Percentiles rank a stretch among this genome's conserved stretches.
Evolutionary conservation across 257 asterid genomes (phyloP).

Genomic region (Nicotiana knightiana): DNA sequence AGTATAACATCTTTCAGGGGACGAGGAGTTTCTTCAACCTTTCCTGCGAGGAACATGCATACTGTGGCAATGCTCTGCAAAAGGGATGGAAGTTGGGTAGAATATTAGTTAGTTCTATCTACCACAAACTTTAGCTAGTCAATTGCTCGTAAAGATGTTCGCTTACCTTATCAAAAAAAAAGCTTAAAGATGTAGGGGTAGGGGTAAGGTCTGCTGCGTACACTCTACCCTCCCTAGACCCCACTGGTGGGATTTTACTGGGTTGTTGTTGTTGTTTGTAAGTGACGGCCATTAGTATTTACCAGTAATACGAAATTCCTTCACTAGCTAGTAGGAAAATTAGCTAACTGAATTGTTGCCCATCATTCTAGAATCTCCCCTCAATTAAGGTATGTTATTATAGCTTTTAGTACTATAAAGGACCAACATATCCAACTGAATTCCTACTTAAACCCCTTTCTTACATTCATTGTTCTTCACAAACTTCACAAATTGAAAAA

Average conservation of each 20-base stretch:
- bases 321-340: not conserved
- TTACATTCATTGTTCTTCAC: not conserved
- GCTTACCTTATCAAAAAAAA: no score
- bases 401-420: not conserved
- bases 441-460: no score
- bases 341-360: not conserved
- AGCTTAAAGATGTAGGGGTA: not conserved
- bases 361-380: not conserved
- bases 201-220: no score
- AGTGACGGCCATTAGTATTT: not conserved
- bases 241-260: no score
- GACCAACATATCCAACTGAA: not conserved
- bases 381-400: not conserved
- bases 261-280: not conserved
- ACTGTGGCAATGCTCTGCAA: conserved; percentile 85
- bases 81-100: conserved; percentile 13
- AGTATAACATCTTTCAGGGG: conserved; percentile 86
- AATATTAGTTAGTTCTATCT: not conserved
- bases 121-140: conserved; percentile 5
- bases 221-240: no score
- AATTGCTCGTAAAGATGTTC: not conserved
- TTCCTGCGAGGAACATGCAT: conserved; percentile 99
- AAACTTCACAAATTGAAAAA: not conserved
- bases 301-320: not conserved
- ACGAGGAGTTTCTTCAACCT: conserved; percentile 99